These are phyloP conservation scores for Immersiporthe knoxdaviesiana DNA, from an alignment of 2,329 filamentous ascomycete species.

Conservation along the genomic window DNA sequence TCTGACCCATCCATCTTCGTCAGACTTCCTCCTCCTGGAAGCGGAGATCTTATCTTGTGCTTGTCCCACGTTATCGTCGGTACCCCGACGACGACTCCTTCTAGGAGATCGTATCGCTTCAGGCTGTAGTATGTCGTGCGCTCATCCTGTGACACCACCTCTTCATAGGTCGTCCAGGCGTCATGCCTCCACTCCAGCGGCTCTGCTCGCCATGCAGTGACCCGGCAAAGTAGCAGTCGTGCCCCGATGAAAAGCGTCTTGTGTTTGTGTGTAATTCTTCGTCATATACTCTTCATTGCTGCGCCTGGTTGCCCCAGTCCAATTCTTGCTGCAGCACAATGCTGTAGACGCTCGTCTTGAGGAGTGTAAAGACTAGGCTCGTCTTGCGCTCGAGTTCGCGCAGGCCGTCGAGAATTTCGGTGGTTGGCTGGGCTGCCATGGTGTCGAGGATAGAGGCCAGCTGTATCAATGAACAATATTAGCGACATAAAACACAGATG, in stretches of 20 bases:
- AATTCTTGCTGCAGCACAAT: conserved; percentile 99
- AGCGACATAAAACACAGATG: neutral
- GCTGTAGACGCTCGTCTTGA: conserved; percentile 98
- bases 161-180: neutral
- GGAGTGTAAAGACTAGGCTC: conserved; percentile 87
- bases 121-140: neutral
- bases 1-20: neutral
- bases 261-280: neutral
- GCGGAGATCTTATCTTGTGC: neutral
- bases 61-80: neutral
- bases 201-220: neutral
- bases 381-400: conserved; percentile 92
- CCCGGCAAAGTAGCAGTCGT: neutral
- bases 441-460: conserved; percentile 63
- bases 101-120: neutral
- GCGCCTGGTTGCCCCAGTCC: conserved; percentile 63
- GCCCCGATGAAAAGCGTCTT: neutral
- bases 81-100: neutral
- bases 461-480: conserved; percentile 42
- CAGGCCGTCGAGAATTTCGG: conserved; percentile 83
- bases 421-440: conserved; percentile 72
- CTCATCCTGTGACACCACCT: neutral
- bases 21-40: neutral
- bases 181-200: neutral
- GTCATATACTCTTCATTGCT: conserved; percentile 37